Evolutionary conservation across 208 protist species (phyloP), one percentile per base, ranked within the genome.

Genomic region (Trypanosoma melophagium): DNA sequence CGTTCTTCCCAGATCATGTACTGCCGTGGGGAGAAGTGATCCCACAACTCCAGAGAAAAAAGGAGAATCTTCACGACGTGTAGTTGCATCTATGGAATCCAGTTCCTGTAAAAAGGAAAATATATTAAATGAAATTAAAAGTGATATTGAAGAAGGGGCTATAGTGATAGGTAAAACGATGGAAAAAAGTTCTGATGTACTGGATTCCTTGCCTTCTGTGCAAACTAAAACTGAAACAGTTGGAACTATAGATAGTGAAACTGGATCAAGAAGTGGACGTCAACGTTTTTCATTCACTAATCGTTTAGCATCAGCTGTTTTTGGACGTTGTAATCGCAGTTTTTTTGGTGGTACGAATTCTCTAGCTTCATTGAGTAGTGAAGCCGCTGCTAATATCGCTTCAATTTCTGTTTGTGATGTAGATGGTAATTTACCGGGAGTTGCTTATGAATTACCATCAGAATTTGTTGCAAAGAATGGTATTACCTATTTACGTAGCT

Each of bases 381-480:
- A 76, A 8, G 40, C 44, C 7, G 24, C 60, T 28, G 35, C 12
- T 8, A 60, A 60, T 56, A 44, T 57, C 8, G 38, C 41, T 12
- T 60, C 61, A 8, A 38, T 66, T 31, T 66, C 63, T 28, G 3
- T 76, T 21, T 1, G 53, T 28, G 57, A 76, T 51, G 35, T 52
- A 17, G 63, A 62, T 7, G 63, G 57, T 14, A 69, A 56, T 25
- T 54, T 76, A 21, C 35, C 38, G 0, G 65, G 22, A 38, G 35
- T 31, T 4, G 9, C 70, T 17, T 65, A 49, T 41, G 75, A 73
- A 40, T 54, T 86, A 51, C 86, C 89, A 2, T 58, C 47, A 13
- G 75, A 84, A 61, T 85, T 97, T 44, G 59, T 81, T 38, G 87
- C 83, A n/a, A 88, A 86, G 65, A 93, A 90, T 65, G 86, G 87